Evolutionary conservation across 371 early-diverging fungal genomes (phyloP).

Genomic region (Batrachochytrium dendrobatidis): DNA sequence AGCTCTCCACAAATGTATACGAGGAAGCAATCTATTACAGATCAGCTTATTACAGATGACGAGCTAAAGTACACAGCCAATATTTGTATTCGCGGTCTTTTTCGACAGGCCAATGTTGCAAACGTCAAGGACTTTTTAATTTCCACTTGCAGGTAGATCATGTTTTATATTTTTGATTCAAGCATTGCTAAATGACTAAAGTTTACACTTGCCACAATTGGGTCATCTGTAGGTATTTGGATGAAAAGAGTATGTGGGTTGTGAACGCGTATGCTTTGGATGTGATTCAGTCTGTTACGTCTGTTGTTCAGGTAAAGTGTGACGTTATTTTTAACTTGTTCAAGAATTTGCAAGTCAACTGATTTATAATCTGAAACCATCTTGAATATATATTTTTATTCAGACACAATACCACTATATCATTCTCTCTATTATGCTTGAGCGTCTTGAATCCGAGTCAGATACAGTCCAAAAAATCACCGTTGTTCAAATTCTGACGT

Average conservation of each 20-base stretch:
- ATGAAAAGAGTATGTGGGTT: conserved; percentile 52
- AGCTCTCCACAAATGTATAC: neutral
- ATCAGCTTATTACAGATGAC: conserved; percentile 24
- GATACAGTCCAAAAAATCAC: conserved; percentile 33
- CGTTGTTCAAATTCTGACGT: conserved; percentile 48
- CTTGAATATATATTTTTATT: neutral
- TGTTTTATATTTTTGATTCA: neutral
- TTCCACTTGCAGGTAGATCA: neutral
- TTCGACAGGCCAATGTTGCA: conserved; percentile 40
- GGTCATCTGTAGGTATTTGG: conserved; percentile 39
- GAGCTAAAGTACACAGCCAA: conserved; percentile 28
- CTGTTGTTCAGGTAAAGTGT: conserved; percentile 42
- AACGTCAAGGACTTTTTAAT: conserved; percentile 40
- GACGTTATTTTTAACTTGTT: too few species aligned
- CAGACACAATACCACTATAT: conserved; percentile 63
- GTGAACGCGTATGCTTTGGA: conserved; percentile 45
- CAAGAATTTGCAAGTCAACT: too few species aligned
- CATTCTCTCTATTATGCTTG: conserved; percentile 53
- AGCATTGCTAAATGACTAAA: neutral
- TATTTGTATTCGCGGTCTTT: conserved; percentile 42
- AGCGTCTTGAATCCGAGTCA: conserved; percentile 32
- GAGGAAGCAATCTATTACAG: conserved; percentile 22
- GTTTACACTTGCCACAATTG: neutral
- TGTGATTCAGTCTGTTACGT: conserved; percentile 48
- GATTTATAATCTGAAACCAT: too few species aligned